Evolutionary conservation across 2,329 filamentous ascomycete genomes (phyloP), one percentile per base, ranked within the genome.

Genomic region (Neonectria punicea): DNA sequence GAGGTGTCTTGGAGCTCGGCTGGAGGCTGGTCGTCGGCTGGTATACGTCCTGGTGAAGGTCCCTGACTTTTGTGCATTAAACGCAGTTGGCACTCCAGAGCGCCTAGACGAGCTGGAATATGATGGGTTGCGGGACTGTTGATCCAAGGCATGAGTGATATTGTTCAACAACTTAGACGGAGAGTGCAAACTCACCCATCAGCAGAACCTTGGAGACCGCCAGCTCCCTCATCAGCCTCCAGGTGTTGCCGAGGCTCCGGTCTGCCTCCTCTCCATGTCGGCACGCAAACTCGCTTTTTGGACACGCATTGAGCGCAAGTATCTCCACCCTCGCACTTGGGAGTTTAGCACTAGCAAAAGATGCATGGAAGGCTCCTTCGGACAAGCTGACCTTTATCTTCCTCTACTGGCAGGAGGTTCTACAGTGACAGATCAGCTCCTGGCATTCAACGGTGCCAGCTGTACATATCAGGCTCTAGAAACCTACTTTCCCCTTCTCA

Each of bases 261-360:
- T 22, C 30, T 53, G 7, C 44, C 25, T 25, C 60, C 56, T 62
- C 63, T 61, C 11, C 53, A 51, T 10, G 51, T 55, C 14, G 67
- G 57, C 9, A 57, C 36, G 34, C 67, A 68, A 20, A 51, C 30
- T 6, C 56, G 61, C 14, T 68, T 55, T 49, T 66, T 68, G 8
- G 63, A 46, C 2, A 68, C 22, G 16, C 67, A 70, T 58, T 63
- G 67, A 4, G 53, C 53, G 14, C 67, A 70, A 18, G 67, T 66
- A 34, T 68, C 67, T 39, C 66, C 67, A n/a, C 63, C 67, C 7
- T 70, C 66, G 39, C 67, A 70, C 67, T 68, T 36, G 41, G 18
- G 11, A 25, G 20, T 46, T 46, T 46, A 46, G 44, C 43, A 44
- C 22, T 18, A n/a, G 11, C 5, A 18, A 22, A 39, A 11, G 44